A percentile compares a stretch with the other conserved stretches of the same genome.
Evolutionary conservation across 2,329 filamentous ascomycete genomes (phyloP).

Genomic region (Calonectria naviculata): DNA sequence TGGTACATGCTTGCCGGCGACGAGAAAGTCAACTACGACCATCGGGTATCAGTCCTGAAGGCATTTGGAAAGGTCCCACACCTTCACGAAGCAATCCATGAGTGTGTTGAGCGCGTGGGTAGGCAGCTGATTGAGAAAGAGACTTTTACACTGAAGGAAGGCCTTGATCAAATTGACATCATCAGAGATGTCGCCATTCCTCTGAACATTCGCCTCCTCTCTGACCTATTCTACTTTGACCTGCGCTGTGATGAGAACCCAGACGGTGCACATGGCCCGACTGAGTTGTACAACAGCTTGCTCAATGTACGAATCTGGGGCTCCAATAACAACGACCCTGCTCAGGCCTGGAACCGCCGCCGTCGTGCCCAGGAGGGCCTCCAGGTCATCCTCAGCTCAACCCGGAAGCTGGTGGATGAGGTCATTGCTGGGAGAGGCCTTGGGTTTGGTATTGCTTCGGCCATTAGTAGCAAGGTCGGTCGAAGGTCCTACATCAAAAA

Average conservation of each 20-base stretch:
- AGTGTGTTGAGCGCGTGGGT: slow-evolving; percentile 48
- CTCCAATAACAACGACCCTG: slow-evolving; percentile 60
- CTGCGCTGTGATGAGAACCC: slow-evolving; percentile 66
- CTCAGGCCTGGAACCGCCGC: slow-evolving; percentile 57
- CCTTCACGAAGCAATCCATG: slow-evolving; percentile 43
- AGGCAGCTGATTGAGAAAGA: slow-evolving; percentile 53
- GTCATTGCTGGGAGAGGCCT: slow-evolving; percentile 44
- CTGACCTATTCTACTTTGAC: slow-evolving; percentile 69
- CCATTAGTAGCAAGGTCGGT: slow-evolving; percentile 41
- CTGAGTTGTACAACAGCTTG: slow-evolving; percentile 55
- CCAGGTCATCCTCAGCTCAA: slow-evolving; percentile 50
- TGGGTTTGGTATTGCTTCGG: slow-evolving; percentile 43
- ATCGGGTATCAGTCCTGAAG: slow-evolving; percentile 45
- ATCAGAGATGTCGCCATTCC: slow-evolving; percentile 69
- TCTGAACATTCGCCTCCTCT: slow-evolving; percentile 64
- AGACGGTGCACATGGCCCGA: slow-evolving; percentile 53
- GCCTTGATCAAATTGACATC: slow-evolving; percentile 53
- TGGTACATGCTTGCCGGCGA: slow-evolving; percentile 55
- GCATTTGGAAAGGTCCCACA: slow-evolving; percentile 48
- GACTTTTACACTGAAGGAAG: slow-evolving; percentile 48
- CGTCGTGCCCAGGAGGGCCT: slow-evolving; percentile 53
- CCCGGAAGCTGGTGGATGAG: slow-evolving; percentile 53
- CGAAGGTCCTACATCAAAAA: slow-evolving; percentile 45
- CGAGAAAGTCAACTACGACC: slow-evolving; percentile 41
- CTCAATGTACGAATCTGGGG: slow-evolving; percentile 58